Evolutionary conservation across 202 grass and related monocot species (phyloP), one percentile per base, ranked within the genome.

Genomic region (Digitaria exilis): DNA sequence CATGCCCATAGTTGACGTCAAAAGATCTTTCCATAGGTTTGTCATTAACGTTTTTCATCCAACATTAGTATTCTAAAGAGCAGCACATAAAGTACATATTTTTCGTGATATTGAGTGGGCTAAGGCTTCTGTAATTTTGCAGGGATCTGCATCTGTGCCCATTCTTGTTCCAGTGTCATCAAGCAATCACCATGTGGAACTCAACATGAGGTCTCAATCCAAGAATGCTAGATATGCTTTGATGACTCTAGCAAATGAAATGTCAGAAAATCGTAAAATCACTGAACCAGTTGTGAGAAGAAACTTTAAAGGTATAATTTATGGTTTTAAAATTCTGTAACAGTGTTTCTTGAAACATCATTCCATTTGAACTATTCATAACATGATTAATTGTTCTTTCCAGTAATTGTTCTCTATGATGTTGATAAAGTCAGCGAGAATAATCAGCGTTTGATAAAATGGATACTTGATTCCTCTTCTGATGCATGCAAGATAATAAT

Each of bases 391-490:
- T 70, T 82, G 16, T 84, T 85, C 25, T 50, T 89, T 87, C 8
- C 86, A 94, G 89, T 94, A 68, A 77, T 94, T 76, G 73, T 94
- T 87, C 84, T 94, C 28, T 87, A 87, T 62, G 86, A 85, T 39
- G 86, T 94, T 45, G 86, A 94, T 65, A 89, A 91, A 87, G 87
- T 78, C 46, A 91, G 54, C 25, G 81, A 94, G 85, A 85, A 82
- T 80, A 88, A 87, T 79, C 92, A 94, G 30, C 78, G 85, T 35
- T 72, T 94, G 69, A 87, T 94, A 76, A 94, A 94, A 82, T 94
- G 86, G 89, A 91, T 94, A 80, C 84, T 94, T 56, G 92, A 94
- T 81, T 94, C 89, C 15, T 94, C 85, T 51, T 87, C 83, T 76
- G 86, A 91, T 76, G 64, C 81, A 73, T 91, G 89, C 89, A 94